Evolutionary conservation across 2,329 filamentous ascomycete species (phyloP).

Genomic region (Cladosporium velox): DNA sequence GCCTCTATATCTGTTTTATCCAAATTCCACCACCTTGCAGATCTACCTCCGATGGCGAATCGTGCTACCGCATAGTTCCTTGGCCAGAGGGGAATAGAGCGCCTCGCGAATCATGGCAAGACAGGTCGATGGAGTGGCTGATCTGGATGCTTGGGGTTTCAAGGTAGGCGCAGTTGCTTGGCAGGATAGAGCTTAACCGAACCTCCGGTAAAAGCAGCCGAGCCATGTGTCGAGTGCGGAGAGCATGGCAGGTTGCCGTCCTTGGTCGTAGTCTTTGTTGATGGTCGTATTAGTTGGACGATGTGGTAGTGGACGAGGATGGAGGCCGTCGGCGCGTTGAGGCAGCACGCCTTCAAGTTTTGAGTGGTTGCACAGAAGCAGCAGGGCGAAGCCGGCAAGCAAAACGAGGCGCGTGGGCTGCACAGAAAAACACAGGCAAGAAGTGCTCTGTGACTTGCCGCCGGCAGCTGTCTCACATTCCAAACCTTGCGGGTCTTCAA

Average conservation of each 20-base stretch:
- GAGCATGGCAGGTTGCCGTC: background rate
- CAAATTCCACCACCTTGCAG: background rate
- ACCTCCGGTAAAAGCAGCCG: constrained; percentile 1
- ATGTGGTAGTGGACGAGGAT: background rate
- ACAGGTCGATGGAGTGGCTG: background rate
- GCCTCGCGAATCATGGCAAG: constrained; percentile 11
- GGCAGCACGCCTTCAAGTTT: background rate
- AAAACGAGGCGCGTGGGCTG: background rate
- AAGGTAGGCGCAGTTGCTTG: constrained; percentile 8
- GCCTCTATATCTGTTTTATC: background rate
- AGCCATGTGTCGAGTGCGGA: constrained; percentile 2
- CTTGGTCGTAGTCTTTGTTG: background rate
- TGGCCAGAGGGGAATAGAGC: constrained; percentile 15
- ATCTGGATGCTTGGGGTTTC: constrained; percentile 1
- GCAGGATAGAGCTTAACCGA: constrained; percentile 14
- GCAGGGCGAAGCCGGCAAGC: background rate
- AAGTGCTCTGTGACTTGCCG: background rate
- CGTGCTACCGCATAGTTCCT: constrained; percentile 16
- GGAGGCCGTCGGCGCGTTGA: background rate
- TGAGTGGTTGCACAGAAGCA: background rate
- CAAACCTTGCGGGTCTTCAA: background rate
- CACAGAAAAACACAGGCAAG: background rate
- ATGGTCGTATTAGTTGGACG: background rate
- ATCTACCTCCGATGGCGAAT: constrained; percentile 6
- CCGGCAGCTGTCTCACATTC: constrained; percentile 9